A percentile compares a stretch with the other conserved stretches of the same genome.
phyloP scores from a whole-genome alignment of 2,329 filamentous ascomycete genomes.

The Exophiala dermatitidis region DNA sequence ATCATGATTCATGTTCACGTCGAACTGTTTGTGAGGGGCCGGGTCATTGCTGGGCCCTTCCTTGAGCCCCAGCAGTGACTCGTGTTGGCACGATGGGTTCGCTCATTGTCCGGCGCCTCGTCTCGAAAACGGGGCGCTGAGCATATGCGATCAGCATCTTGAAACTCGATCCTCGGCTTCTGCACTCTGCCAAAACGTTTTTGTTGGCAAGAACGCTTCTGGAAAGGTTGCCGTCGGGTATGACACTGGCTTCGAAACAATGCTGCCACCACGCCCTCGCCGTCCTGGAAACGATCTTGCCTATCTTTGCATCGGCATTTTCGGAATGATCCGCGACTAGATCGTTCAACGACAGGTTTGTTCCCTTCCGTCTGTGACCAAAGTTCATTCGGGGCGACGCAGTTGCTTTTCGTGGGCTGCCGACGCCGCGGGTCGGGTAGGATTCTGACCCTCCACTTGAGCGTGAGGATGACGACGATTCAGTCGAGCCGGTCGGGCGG shows the following conservation, averaged over 20 bases:
- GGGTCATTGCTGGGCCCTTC: constrained; percentile 1
- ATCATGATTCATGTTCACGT: constrained; percentile 6
- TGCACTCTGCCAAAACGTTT: constrained; percentile 71
- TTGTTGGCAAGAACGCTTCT: constrained; percentile 74
- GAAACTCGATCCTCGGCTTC: constrained; percentile 77
- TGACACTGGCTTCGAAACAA: constrained; percentile 71
- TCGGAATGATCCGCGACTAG: constrained; percentile 65
- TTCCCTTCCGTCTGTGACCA: constrained; percentile 26
- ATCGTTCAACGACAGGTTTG: constrained; percentile 52
- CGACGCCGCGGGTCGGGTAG: constrained; percentile 29
- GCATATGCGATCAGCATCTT: constrained; percentile 88
- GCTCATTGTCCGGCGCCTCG: constrained; percentile 39
- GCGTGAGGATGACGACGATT: constrained; percentile 32
- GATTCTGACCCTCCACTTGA: constrained; percentile 30
- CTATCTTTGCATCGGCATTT: constrained; percentile 73
- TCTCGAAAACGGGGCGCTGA: constrained; percentile 56
- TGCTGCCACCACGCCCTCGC: constrained; percentile 94
- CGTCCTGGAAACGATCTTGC: constrained; percentile 84
- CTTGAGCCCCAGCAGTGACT: constrained; percentile 17
- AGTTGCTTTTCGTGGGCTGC: constrained; percentile 15
- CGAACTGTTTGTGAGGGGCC: constrained; percentile 8
- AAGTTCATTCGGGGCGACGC: constrained; percentile 22
- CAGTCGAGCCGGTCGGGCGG: constrained; percentile 37
- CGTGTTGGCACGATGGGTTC: constrained; percentile 25
- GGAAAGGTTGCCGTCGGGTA: constrained; percentile 42